Evolutionary conservation across 306 rosid species (phyloP), one percentile per base, ranked within the genome.

Genomic region (Prunus kanzakura): DNA sequence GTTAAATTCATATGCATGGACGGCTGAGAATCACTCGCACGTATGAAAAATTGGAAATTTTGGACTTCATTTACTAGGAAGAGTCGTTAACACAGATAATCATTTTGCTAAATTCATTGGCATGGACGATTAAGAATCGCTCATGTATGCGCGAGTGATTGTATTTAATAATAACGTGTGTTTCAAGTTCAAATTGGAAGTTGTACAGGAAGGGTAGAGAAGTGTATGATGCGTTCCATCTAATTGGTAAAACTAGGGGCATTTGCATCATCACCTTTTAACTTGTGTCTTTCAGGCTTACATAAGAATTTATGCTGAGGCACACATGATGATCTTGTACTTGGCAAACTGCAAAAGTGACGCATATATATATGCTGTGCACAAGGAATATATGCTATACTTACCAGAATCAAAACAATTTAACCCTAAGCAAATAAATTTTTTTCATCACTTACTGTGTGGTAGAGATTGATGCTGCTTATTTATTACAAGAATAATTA

Each of bases 111-210:
- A 35, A 35, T 35, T 35, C 1, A 5, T 35, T 0, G 0, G 0
- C 1, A 35, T 35, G 0, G 0, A 35, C 38, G 0, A 1, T 35
- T 35, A 5, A 5, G 0, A 35, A 35, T 35, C 38, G 0, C 38
- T 35, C 1, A 1, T 1, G 0, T 35, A 1, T 0, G 1, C 38
- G 0, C 38, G 8, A 35, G 1, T 35, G 38, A 35, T 1, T 35
- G 38, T 35, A 35, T 35, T 35, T 35, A 0, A 35, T 0, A 35
- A 35, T 35, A 35, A 5, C 4, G 38, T 35, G 38, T 35, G 38
- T 35, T 35, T 35, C 6, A 35, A 35, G 38, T 35, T 35, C 38
- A 5, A 35, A 35, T 5, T 5, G 38, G 38, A 35, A 35, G 38
- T 35, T 35, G 8, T 5, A 35, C 38, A 35, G 5, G 38, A 5